Percentiles rank a stretch among this genome's conserved stretches.
phyloP scores from a whole-genome alignment of 2,329 filamentous ascomycete species.

The Aspergillus ruber region DNA sequence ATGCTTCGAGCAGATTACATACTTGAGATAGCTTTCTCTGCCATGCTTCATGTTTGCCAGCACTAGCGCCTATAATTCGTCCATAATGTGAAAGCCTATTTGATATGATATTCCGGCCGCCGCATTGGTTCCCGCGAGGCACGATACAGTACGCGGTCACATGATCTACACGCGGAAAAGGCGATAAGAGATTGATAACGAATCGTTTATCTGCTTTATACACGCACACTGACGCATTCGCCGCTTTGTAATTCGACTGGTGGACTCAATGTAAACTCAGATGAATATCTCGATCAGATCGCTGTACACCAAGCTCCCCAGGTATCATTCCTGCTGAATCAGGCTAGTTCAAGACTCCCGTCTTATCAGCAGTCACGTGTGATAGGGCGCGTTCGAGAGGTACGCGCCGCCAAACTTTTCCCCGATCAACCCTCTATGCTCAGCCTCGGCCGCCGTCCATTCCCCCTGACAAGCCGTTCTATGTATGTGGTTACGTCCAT shows the following conservation, averaged over 20 bases:
- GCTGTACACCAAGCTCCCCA: too few species aligned
- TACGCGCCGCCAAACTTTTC: neutral
- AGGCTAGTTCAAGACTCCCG: neutral
- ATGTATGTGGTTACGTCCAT: slow-evolving; percentile 21
- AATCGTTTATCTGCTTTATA: too few species aligned
- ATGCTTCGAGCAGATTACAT: slow-evolving; percentile 8
- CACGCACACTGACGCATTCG: too few species aligned
- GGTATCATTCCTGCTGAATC: neutral
- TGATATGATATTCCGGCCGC: slow-evolving; percentile 1
- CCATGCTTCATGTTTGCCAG: slow-evolving; percentile 36
- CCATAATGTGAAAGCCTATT: neutral
- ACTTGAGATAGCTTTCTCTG: slow-evolving; percentile 30
- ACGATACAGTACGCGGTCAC: neutral
- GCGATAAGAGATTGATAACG: neutral
- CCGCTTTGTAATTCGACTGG: too few species aligned
- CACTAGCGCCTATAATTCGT: neutral
- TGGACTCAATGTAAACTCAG: too few species aligned
- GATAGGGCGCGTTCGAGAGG: slow-evolving; percentile 10
- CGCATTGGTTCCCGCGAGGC: slow-evolving; percentile 1
- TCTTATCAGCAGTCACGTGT: slow-evolving; percentile 18
- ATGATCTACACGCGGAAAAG: neutral
- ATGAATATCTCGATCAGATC: too few species aligned
- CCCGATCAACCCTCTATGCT: neutral
- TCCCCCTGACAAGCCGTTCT: slow-evolving; percentile 8
- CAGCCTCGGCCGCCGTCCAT: neutral